Evolutionary conservation across 1,284 basidiomycete genomes (phyloP), one percentile per base, ranked within the genome.

Genomic region (Cutaneotrichosporon curvatum): DNA sequence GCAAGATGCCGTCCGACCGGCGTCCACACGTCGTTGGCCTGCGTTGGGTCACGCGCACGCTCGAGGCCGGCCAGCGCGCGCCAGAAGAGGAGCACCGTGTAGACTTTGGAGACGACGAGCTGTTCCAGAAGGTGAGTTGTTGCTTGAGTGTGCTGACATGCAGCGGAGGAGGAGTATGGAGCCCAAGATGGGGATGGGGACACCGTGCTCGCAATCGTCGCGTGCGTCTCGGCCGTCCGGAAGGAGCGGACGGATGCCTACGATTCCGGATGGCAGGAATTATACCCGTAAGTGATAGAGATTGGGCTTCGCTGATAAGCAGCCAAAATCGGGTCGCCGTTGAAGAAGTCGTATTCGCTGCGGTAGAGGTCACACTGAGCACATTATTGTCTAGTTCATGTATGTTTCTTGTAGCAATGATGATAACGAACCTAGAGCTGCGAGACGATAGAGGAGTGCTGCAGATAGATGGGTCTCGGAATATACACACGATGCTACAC

Each of bases 21-120:
- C 45, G 48, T 0, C 66, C 76, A n/a, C 51, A 60, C 34, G 80
- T 92, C 11, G 85, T 95, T 12, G 86, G 87, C 11, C 87, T 92
- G 55, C 82, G 80, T n/a, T 95, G 90, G 90, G 85, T 94, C 3
- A 86, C 89, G 2, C 80, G 84, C 58, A 89, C 85, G 56, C 84
- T 80, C 11, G 87, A 92, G 62, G 77, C 81, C 48, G 76, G 80
- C 19, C 68, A 71, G 34, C 77, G 72, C 36, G 78, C 85, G 2
- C 81, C 82, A 8, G 89, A 92, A 62, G 69, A 72, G 3, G 75
- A 73, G 28, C 88, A 81, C 65, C 61, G 78, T 19, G 78, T 94
- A 41, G 80, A 88, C 57, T 72, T 88, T 2, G 81, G 80, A 20
- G 73, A 77, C 36, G 76, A 81, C 46, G 82, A 82, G 49, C 75